Evolutionary conservation across 2,329 filamentous ascomycete species (phyloP).

Genomic region (Madurella mycetomatis): DNA sequence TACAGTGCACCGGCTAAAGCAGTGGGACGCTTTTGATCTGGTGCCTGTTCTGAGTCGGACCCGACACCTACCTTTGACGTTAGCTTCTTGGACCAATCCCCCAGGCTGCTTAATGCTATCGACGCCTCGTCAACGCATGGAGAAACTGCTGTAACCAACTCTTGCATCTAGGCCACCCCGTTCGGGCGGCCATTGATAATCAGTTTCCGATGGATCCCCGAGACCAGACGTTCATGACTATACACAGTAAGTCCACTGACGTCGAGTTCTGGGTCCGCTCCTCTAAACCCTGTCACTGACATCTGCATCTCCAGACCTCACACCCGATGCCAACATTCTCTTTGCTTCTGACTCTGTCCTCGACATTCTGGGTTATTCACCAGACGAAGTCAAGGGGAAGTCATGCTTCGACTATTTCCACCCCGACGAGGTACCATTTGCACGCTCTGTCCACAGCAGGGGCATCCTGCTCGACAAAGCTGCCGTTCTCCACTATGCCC

Average conservation of each 20-base stretch:
- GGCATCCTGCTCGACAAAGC: conserved; percentile 78
- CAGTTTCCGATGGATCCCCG: conserved; percentile 61
- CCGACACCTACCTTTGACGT: conserved; percentile 19
- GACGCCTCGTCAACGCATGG: conserved; percentile 21
- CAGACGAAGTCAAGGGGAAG: conserved; percentile 68
- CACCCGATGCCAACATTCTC: conserved; percentile 70
- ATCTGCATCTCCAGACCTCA: conserved; percentile 55
- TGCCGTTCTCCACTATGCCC: conserved; percentile 75
- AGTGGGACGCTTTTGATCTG: too few relatives aligned
- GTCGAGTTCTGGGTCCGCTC: not conserved
- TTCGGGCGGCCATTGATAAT: conserved; percentile 22
- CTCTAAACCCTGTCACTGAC: conserved; percentile 9
- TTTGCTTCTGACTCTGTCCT: conserved; percentile 80
- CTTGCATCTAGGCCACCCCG: conserved; percentile 20
- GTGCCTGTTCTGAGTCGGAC: conserved; percentile 9
- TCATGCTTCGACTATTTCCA: conserved; percentile 87
- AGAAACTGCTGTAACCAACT: conserved; percentile 20
- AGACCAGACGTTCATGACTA: conserved; percentile 88
- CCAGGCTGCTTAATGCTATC: conserved; percentile 12
- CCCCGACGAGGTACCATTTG: conserved; percentile 72
- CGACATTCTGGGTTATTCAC: conserved; percentile 76
- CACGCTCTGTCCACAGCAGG: conserved; percentile 65
- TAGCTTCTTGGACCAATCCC: conserved; percentile 8
- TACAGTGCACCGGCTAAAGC: conserved; percentile 2
- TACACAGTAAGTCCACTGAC: conserved; percentile 62